Conservation (phyloP, 768 basidiomycete species). For the Agaricus sinodeliciosus region DNA sequence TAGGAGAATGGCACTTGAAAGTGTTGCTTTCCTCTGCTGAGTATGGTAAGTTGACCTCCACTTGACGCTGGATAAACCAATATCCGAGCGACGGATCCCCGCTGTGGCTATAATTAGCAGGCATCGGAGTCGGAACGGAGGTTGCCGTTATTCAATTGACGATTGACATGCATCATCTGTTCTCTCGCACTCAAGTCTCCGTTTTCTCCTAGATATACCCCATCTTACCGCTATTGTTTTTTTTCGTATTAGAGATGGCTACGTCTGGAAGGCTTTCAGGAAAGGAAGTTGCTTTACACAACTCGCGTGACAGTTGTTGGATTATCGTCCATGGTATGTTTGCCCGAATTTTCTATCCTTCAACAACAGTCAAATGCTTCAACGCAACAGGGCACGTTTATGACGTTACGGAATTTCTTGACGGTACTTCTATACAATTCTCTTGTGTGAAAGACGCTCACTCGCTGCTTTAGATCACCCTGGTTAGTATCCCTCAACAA, state of each 20-base stretch:
- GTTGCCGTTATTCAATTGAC: no score
- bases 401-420: slow-evolving; percentile 74
- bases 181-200: background rate
- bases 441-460: background rate
- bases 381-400: slow-evolving; percentile 53
- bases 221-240: background rate
- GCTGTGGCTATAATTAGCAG: no score
- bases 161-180: background rate
- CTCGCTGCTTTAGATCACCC: slow-evolving; percentile 50
- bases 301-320: slow-evolving; percentile 29
- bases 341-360: background rate
- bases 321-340: slow-evolving; percentile 75
- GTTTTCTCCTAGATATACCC: background rate
- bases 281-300: slow-evolving; percentile 24
- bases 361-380: background rate
- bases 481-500: slow-evolving; percentile 26
- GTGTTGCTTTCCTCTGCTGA: no score
- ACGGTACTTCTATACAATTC: slow-evolving; percentile 35
- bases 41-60: no score
- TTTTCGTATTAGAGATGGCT: slow-evolving; percentile 19
- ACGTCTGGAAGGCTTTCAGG: slow-evolving; percentile 15
- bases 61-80: no score
- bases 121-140: no score
- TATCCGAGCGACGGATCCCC: no score
- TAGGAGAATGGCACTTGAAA: no score